Evolutionary conservation across 192 early-diverging fungal genomes (phyloP), one percentile per base, ranked within the genome.

Genomic region (Coemansia sp.): DNA sequence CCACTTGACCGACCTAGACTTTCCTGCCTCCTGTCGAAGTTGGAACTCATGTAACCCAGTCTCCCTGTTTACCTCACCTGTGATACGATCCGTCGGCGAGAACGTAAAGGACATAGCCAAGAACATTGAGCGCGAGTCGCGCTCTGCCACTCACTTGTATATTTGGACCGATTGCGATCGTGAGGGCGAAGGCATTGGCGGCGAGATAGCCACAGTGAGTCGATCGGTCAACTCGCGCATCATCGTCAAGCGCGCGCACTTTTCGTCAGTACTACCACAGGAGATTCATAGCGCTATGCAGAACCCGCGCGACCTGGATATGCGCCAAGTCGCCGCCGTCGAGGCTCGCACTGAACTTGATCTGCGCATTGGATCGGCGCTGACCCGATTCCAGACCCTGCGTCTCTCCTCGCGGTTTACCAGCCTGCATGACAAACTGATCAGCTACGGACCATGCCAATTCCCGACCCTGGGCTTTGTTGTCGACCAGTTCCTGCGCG

Each of bases 161-260:
- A 99, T 99, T 50, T 99, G 97, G 97, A 99, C 97, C 5, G 97
- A 99, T 86, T 98, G 96, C 68, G 96, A 99, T 86, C 88, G 92
- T 9, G 95, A 98, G 80, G 97, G 97, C 31, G 97, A 99, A 67
- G 89, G 89, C 38, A 99, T 99, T 66, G 97, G 97, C 14, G 73
- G 79, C 11, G 97, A 99, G 63, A 86, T 95, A 17, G 88, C 82
- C 0, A 76, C 84, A 6, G 80, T 97, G 0, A 94, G 94, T 61
- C 69, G 71, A 6, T 39, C 63, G 11, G 84, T 76, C 0, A 95
- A 97, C 63, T 76, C 80, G 21, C 63, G 85, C 6, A 85, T 99
- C 9, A 34, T 67, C 10, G 90, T 99, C 5, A 86, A 83, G 74
- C 81, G 97, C 41, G 97, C 97, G 8, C 84, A 88, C 31, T 98